Conservation (phyloP, 805 yeast genomes). For the Maudiozyma turicensis region DNA sequence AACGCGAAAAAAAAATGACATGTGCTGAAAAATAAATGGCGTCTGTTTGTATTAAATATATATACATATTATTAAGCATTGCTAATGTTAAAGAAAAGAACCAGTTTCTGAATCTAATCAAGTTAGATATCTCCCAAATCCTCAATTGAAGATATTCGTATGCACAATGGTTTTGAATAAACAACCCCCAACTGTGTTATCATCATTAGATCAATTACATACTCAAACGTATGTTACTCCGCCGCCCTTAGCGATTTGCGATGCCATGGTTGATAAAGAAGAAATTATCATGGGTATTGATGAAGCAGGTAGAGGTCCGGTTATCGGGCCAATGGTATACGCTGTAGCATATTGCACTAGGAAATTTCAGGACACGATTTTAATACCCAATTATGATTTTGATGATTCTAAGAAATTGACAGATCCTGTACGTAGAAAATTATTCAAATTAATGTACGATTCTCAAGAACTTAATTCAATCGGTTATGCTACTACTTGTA, state of each 20-base stretch:
- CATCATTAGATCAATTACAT: constrained; percentile 17
- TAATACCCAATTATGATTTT: constrained; percentile 60
- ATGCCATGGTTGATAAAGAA: constrained; percentile 28
- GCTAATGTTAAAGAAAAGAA: too few species aligned
- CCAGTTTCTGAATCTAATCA: too few species aligned
- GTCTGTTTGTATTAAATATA: too few species aligned
- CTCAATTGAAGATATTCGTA: neutral
- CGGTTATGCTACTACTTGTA: constrained; percentile 81
- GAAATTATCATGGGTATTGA: constrained; percentile 75
- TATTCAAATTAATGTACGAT: constrained; percentile 50
- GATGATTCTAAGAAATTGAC: constrained; percentile 88
- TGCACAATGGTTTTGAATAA: neutral
- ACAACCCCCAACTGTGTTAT: constrained; percentile 26
- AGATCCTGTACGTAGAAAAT: constrained; percentile 53
- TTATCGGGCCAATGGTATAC: constrained; percentile 95
- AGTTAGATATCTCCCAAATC: neutral
- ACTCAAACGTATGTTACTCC: constrained; percentile 42
- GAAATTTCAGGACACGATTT: constrained; percentile 35
- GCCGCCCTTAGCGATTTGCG: constrained; percentile 32
- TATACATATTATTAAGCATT: too few species aligned
- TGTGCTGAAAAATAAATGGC: too few species aligned
- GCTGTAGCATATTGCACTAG: constrained; percentile 72
- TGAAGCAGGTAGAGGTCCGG: constrained; percentile 99
- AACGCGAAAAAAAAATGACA: too few species aligned
- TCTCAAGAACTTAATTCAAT: constrained; percentile 43